Evolutionary conservation across 352 stramenopile species (phyloP).

Genomic region (Pythium biforme): DNA sequence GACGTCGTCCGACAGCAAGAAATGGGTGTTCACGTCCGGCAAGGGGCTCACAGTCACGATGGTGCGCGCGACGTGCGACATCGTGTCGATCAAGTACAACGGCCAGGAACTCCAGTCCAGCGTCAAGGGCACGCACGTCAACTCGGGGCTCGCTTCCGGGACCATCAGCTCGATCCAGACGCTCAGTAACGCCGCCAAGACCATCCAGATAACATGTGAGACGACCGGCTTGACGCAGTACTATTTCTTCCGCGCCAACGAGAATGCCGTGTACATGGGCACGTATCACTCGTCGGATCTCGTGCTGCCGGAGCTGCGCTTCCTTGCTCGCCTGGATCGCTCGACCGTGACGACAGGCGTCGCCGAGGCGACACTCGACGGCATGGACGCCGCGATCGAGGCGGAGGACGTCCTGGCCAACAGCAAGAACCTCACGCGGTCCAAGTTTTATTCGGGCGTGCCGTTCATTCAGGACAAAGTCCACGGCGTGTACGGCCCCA

Average conservation of each 20-base stretch:
- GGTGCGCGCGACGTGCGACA: constrained; percentile 40
- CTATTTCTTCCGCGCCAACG: constrained; percentile 52
- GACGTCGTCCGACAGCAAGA: constrained; percentile 21
- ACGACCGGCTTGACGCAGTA: constrained; percentile 44
- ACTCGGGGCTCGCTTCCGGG: constrained; percentile 37
- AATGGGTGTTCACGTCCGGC: constrained; percentile 38
- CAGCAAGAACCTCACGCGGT: constrained; percentile 33
- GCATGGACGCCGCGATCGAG: constrained; percentile 36
- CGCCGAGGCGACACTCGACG: constrained; percentile 36
- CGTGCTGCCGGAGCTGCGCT: constrained; percentile 41
- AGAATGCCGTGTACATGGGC: constrained; percentile 58
- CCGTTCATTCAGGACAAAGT: constrained; percentile 38
- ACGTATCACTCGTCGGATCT: constrained; percentile 42
- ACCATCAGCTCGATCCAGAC: constrained; percentile 32
- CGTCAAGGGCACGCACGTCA: constrained; percentile 39
- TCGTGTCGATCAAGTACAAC: constrained; percentile 49
- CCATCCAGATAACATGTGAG: constrained; percentile 42
- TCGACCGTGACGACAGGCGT: constrained; percentile 39
- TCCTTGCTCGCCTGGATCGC: constrained; percentile 40
- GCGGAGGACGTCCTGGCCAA: constrained; percentile 36
- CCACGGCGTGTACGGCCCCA: constrained; percentile 37
- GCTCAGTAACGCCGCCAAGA: constrained; percentile 39
- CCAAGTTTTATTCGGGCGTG: constrained; percentile 44
- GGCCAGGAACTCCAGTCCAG: constrained; percentile 44
- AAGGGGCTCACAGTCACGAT: constrained; percentile 35